Percentiles rank a stretch among this genome's conserved stretches.
Conservation (phyloP, 2,329 filamentous ascomycete genomes). For the Penicillium palitans region DNA sequence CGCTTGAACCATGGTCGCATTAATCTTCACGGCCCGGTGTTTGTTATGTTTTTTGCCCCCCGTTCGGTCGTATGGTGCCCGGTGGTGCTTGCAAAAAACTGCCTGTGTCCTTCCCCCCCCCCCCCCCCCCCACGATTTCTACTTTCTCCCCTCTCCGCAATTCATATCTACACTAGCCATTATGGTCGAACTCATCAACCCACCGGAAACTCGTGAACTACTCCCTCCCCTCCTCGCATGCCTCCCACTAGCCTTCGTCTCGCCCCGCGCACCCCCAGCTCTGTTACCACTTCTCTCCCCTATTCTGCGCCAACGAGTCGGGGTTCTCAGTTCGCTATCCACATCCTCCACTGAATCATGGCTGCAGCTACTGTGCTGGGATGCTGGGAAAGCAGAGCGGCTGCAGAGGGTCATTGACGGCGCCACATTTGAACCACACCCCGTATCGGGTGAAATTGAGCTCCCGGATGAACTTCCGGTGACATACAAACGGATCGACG, state of each 20-base stretch:
- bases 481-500: conserved; percentile 59
- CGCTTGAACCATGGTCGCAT: too few species aligned
- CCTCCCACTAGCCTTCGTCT: conserved; percentile 61
- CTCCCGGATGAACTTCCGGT: conserved; percentile 57
- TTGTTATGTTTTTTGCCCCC: conserved; percentile 13
- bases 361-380: conserved; percentile 62
- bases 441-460: conserved; percentile 65
- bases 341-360: conserved; percentile 53
- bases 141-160: conserved; percentile 5
- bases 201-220: conserved; percentile 57
- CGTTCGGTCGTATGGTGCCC: conserved; percentile 21
- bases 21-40: conserved; percentile 4
- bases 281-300: conserved; percentile 63
- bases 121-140: conserved; percentile 3
- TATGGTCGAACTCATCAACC: conserved; percentile 57
- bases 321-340: conserved; percentile 53
- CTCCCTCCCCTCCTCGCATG: conserved; percentile 65
- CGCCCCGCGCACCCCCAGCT: conserved; percentile 60
- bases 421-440: conserved; percentile 62
- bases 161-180: conserved; percentile 17
- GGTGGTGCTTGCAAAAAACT: conserved; percentile 2
- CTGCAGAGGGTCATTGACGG: conserved; percentile 56
- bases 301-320: conserved; percentile 62
- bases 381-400: conserved; percentile 52
- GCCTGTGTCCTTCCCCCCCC: not conserved